A percentile compares a stretch with the other conserved stretches of the same genome.
phyloP scores from a whole-genome alignment of 169 alveolate species.

The Eimeria sp. region DNA sequence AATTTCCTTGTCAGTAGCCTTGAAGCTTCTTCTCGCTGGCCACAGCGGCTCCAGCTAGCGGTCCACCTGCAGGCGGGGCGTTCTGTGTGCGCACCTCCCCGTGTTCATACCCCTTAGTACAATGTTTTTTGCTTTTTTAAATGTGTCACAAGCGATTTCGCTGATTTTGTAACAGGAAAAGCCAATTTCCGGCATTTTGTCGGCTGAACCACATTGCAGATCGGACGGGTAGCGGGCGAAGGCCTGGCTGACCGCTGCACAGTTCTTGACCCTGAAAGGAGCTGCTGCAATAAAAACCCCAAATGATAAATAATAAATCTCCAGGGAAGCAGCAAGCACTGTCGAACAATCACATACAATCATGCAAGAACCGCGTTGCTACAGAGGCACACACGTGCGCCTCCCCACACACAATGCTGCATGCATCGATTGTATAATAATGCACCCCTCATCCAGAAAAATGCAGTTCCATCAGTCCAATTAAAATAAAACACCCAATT shows the following conservation, averaged over 20 bases:
- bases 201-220: too few relatives aligned
- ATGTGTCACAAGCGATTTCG: too few relatives aligned
- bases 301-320: too few relatives aligned
- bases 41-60: conserved; percentile 3
- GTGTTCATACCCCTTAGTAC: background rate
- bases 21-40: background rate
- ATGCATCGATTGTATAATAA: background rate
- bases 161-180: too few relatives aligned
- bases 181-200: too few relatives aligned
- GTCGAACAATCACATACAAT: background rate
- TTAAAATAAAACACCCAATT: background rate
- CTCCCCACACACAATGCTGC: background rate
- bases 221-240: too few relatives aligned
- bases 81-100: background rate
- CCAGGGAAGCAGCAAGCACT: background rate
- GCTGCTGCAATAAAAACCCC: background rate
- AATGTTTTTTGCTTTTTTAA: background rate
- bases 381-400: background rate
- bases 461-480: too few relatives aligned
- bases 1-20: background rate
- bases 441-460: too few relatives aligned
- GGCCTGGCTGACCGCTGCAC: background rate
- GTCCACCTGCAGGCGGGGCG: background rate
- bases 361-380: too few relatives aligned
- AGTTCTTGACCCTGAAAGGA: background rate